phyloP scores from a whole-genome alignment of 192 early-diverging fungal genomes.

The Haplosporangium gracile region DNA sequence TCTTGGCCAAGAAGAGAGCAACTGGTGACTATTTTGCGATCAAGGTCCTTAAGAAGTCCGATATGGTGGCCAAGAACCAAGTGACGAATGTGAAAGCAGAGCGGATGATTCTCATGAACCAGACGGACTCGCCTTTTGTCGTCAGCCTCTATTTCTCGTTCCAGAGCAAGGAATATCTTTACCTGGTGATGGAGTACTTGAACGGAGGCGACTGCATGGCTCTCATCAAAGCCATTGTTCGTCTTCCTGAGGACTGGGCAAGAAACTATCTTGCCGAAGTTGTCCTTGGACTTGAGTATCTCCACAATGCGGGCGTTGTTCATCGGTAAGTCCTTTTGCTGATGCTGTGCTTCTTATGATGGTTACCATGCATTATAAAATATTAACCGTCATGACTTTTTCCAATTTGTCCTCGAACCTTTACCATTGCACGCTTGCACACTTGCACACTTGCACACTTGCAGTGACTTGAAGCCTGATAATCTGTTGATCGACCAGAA shows the following conservation, averaged over 20 bases:
- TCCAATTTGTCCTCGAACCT: neutral
- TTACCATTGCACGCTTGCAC: neutral
- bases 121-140: constrained; percentile 87
- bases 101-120: constrained; percentile 87
- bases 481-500: constrained; percentile 88
- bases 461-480: constrained; percentile 89
- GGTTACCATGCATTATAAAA: neutral
- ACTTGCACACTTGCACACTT: constrained; percentile 13
- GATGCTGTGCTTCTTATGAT: neutral
- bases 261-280: constrained; percentile 89
- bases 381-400: neutral
- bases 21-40: constrained; percentile 92
- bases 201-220: constrained; percentile 94
- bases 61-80: constrained; percentile 95
- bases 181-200: constrained; percentile 90
- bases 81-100: constrained; percentile 92
- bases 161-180: constrained; percentile 87
- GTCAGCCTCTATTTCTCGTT: constrained; percentile 89
- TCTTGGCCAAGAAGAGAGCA: constrained; percentile 84
- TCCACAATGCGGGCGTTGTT: constrained; percentile 82
- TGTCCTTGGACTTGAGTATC: constrained; percentile 83
- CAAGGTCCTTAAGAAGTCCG: constrained; percentile 87
- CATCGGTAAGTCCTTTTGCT: constrained; percentile 72
- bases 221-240: constrained; percentile 78
- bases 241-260: constrained; percentile 86